Evolutionary conservation across 2,329 filamentous ascomycete species (phyloP).

Genomic region (Lachnellula suecica): DNA sequence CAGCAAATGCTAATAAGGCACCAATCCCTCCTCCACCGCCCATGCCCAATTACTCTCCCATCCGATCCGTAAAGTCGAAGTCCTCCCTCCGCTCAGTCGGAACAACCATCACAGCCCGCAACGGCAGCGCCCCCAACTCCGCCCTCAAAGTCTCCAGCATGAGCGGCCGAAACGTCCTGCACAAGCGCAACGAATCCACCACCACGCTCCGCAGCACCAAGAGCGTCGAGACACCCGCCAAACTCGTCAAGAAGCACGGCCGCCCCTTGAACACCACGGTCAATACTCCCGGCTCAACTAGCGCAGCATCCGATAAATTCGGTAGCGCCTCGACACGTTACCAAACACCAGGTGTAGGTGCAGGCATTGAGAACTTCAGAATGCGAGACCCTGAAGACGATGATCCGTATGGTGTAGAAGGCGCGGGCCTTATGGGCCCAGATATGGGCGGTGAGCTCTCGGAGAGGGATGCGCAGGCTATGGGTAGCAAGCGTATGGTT

Average conservation of each 20-base stretch:
- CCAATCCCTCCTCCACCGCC: conserved; percentile 19
- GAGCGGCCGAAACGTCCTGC: conserved; percentile 22
- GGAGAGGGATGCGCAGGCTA: conserved; percentile 33
- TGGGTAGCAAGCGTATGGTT: conserved; percentile 52
- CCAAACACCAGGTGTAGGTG: conserved; percentile 1
- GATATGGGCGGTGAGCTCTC: conserved; percentile 6
- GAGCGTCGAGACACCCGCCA: conserved; percentile 26
- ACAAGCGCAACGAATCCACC: conserved; percentile 24
- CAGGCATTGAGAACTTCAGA: background rate
- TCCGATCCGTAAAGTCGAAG: conserved; percentile 22
- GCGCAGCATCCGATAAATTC: conserved; percentile 29
- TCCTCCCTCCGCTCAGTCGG: conserved; percentile 19
- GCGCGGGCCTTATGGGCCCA: conserved; percentile 21
- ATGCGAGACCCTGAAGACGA: conserved; percentile 16
- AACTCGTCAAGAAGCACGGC: conserved; percentile 23
- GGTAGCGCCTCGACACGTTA: conserved; percentile 17
- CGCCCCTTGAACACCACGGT: conserved; percentile 6
- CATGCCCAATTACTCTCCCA: conserved; percentile 19
- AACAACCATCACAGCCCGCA: conserved; percentile 12
- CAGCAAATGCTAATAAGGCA: conserved; percentile 1
- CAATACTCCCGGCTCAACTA: conserved; percentile 25
- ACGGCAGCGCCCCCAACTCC: conserved; percentile 13
- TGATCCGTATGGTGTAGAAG: conserved; percentile 18
- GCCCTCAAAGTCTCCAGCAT: conserved; percentile 11
- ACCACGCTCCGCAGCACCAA: conserved; percentile 23